Evolutionary conservation across 1,284 basidiomycete genomes (phyloP), one percentile per base, ranked within the genome.

Genomic region (Stereum hirsutum): DNA sequence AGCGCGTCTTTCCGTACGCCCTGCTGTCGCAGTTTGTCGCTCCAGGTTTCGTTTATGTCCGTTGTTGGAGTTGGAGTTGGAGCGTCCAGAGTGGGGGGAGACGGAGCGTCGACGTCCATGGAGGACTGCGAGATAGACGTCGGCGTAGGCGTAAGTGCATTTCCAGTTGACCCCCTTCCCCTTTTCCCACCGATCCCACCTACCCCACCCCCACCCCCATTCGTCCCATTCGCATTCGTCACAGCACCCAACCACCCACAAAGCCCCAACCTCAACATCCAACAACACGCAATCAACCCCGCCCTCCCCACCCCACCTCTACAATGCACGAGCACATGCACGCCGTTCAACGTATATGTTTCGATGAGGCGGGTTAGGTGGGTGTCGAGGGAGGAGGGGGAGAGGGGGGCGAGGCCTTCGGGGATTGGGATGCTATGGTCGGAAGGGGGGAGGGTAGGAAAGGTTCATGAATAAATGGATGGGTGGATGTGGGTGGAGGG

Each of bases 261-360:
- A 14, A 97, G 72, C 5, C 94, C 94, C 54, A 98, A 81, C 61
- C 90, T 94, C 48, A 96, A 69, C 57, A 90, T 74, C 95, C 95
- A 98, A 51, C 86, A 87, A 54, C 88, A 91, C 1, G 94, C 94
- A 27, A 97, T 75, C 32, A 98, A 72, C 1, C 94, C 94, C 0
- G 95, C 95, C 21, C 95, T 77, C 1, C 95, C 95, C 4, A 99
- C 88, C 5, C 95, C 95, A 27, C 94, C 95, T 21, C 95, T 78
- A 59, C 95, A 99, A 55, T 98, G 95, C 5, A 88, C 88, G 5
- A 97, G 74, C 3, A 95, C 75, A 26, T 81, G 73, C 2, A 74
- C 60, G 1, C 93, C 92, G 6, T 67, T 68, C 6, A 94, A 65
- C 0, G 92, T 89, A 56, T 94, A 96, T 5, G 64, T 62, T 14